Conservation (phyloP, 257 asterid genomes). For the Scutellaria barbata region DNA sequence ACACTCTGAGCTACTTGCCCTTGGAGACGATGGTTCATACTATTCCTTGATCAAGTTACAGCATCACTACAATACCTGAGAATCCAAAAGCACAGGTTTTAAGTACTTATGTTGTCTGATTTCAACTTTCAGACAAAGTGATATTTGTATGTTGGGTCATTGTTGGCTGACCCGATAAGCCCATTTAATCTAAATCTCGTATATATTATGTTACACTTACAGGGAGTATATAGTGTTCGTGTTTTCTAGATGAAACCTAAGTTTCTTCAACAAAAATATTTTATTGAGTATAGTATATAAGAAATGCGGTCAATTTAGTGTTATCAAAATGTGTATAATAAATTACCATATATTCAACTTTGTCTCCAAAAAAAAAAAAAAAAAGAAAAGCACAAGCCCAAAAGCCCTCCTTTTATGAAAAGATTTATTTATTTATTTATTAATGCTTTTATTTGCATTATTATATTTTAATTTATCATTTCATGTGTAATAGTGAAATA, state of each 20-base stretch:
- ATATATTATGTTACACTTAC: too few relatives aligned
- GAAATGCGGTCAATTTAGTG: background rate
- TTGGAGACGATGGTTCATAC: slow-evolving; percentile 50
- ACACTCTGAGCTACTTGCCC: slow-evolving; percentile 46
- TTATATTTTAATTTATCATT: too few relatives aligned
- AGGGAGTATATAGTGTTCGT: too few relatives aligned
- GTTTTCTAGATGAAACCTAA: slow-evolving; percentile 9
- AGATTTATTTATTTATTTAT: too few relatives aligned
- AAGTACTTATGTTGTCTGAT: too few relatives aligned
- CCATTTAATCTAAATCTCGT: too few relatives aligned
- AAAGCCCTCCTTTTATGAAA: slow-evolving; percentile 16
- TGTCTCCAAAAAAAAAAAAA: background rate
- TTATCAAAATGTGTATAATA: background rate
- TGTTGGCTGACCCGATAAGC: too few relatives aligned
- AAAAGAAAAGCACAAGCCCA: background rate
- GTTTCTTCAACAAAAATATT: background rate
- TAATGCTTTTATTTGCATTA: too few relatives aligned
- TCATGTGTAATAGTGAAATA: too few relatives aligned
- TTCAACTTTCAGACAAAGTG: too few relatives aligned
- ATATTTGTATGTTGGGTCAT: too few relatives aligned
- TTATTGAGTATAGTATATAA: background rate
- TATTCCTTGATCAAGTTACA: slow-evolving; percentile 50
- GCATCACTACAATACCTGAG: slow-evolving; percentile 8
- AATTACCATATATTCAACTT: slow-evolving; percentile 26
- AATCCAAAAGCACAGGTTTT: too few relatives aligned